Base-by-base conservation (phyloP, 129 eudicot species). In the Artemisia annua region DNA sequence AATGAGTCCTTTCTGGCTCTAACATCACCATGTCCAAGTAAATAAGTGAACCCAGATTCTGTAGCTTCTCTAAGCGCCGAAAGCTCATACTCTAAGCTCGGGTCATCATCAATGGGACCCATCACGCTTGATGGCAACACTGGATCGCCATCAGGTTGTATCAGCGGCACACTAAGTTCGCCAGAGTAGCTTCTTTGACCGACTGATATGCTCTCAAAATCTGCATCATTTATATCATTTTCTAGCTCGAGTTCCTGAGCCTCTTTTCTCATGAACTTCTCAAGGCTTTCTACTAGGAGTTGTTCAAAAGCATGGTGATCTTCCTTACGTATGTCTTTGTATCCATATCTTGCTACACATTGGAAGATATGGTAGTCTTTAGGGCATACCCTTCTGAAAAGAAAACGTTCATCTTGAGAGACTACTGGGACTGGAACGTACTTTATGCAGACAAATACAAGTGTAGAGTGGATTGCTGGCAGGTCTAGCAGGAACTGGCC, bases 351-450 rank as follows among this genome's bases (percentile, higher is more conserved):
- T 1, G 97, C 97, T 55, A 94, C 84, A 71, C 99, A 94, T 2
- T 88, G 87, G 73, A 94, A 94, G 88, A 94, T 81, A 52, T 94
- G 99, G 74, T 94, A 94, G 80, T 94, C 99, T 82, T 85, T 90
- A 0, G 97, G 97, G 80, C 99, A 81, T 32, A 94, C 70, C 71
- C 97, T 74, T 64, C 99, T 79, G 66, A 94, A 94, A 30, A 94
- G 83, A 50, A 94, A 94, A 66, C 99, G 70, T 81, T 94, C 99
- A 16, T 90, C 99, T 75, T 88, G 99, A 14, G 91, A 85, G 19
- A 94, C 99, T 1, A 94, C 91, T 0, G 97, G 99, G 49, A 94
- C 84, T 0, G 99, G 99, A 2, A 94, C 91, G 26, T 94, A 86
- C 48, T 90, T 94, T 71, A 94, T 94, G 83, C 97, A 94, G 12